Base-by-base conservation (phyloP, 2,329 filamentous ascomycete species). In the Chrysosporium queenslandicum region DNA sequence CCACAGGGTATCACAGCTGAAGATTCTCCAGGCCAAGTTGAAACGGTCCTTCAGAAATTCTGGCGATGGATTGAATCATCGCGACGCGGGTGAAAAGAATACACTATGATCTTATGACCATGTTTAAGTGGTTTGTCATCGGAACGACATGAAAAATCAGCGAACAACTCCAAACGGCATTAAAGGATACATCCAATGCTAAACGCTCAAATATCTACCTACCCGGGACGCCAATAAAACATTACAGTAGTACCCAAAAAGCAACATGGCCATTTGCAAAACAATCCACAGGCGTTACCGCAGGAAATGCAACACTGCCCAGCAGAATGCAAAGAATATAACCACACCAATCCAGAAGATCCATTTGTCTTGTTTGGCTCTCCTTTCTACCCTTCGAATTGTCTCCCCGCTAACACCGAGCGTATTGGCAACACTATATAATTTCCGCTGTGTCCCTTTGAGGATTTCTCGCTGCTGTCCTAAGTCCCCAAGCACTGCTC, bases 351-450 rank as follows among this genome's bases (percentile, higher is more conserved):
- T 85, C 77, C 86, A 86, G 68, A 98, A 98, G 32, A 98, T 94
- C 89, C 90, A 97, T 71, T 96, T 97, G 68, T 98, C 92, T 74
- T 97, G 86, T 68, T 82, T 86, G 47, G 92, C 89, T 57, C 92
- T 77, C 60, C 92, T 74, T 71, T 97, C 91, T 39, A 98, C 85
- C 88, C 92, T 97, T 43, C 92, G 82, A 58, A 98, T 98, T 1
- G 92, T 98, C 66, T 97, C 91, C 18, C 91, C 90, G 63, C 86
- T 94, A 55, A 98, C 80, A 0, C 92, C 92, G 45, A 98, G 72
- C 20, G 92, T 97, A 65, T 94, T 97, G 5, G 87, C 92, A 18
- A 96, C 89, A 61, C 81, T 91, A 66, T 97, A 97, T 46, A 98
- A 75, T 66, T 83, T 82, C 67, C 85, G 85, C 71, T 98, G 92